phyloP scores from a whole-genome alignment of 306 rosid species.

The Dryas alaskensis region DNA sequence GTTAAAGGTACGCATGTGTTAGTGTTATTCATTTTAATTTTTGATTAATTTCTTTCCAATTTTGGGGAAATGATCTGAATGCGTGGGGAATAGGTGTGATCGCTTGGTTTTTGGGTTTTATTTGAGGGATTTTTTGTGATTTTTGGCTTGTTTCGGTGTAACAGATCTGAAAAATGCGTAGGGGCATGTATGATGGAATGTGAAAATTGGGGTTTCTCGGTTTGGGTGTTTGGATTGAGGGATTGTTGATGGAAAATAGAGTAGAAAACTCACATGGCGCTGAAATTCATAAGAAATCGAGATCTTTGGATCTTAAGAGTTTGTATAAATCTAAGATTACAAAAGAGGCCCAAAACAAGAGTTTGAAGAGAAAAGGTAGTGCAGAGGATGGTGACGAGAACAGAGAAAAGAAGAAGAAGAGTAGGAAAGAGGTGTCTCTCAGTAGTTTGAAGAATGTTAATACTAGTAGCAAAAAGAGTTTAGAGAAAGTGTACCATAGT shows the following conservation, averaged over 20 bases:
- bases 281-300: constrained; percentile 59
- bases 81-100: constrained; percentile 32
- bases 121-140: constrained; percentile 26
- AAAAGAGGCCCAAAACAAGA: constrained; percentile 37
- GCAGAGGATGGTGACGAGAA: constrained; percentile 43
- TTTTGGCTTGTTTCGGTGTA: constrained; percentile 38
- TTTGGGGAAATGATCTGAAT: constrained; percentile 16
- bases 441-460: constrained; percentile 75
- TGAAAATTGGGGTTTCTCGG: constrained; percentile 51
- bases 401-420: constrained; percentile 48
- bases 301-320: constrained; percentile 87
- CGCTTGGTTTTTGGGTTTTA: constrained; percentile 18
- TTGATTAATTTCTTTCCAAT: constrained; percentile 12
- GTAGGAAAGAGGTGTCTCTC: constrained; percentile 61
- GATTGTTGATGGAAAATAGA: constrained; percentile 75
- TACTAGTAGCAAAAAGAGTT: constrained; percentile 43
- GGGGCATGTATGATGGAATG: constrained; percentile 62
- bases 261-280: constrained; percentile 60
- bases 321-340: constrained; percentile 51
- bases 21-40: not conserved
- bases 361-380: constrained; percentile 51
- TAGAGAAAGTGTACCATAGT: constrained; percentile 41
- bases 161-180: constrained; percentile 69
- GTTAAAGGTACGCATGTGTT: constrained; percentile 54
- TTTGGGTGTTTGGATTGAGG: constrained; percentile 45